phyloP scores from a whole-genome alignment of 306 rosid species.

The Vachellia pachyceras region DNA sequence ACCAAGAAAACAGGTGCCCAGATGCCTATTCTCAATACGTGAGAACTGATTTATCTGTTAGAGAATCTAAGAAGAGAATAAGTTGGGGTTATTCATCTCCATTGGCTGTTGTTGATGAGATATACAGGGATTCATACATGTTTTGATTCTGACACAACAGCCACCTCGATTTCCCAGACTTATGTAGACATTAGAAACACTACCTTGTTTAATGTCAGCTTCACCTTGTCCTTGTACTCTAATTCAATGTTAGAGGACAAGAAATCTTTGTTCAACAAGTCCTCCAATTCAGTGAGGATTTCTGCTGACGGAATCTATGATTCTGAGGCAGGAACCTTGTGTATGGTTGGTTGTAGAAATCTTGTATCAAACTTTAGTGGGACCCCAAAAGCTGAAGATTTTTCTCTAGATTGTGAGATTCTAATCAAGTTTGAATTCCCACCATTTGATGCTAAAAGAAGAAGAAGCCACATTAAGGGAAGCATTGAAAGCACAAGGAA shows the following conservation, averaged over 20 bases:
- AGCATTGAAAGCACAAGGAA: constrained; percentile 52
- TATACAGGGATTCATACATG: neutral
- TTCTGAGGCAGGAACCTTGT: constrained; percentile 52
- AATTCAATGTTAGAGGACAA: neutral
- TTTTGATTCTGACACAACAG: neutral
- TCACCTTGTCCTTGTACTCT: neutral
- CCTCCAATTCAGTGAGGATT: constrained; percentile 4
- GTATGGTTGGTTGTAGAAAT: constrained; percentile 60
- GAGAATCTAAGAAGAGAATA: constrained; percentile 19
- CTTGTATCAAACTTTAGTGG: constrained; percentile 8
- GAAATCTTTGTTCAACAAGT: constrained; percentile 1
- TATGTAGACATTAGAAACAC: neutral
- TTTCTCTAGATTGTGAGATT: constrained; percentile 53
- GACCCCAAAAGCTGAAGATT: neutral
- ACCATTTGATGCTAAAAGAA: neutral
- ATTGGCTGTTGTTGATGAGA: constrained; percentile 38
- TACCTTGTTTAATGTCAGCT: constrained; percentile 47
- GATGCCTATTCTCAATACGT: constrained; percentile 34
- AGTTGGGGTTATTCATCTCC: constrained; percentile 49
- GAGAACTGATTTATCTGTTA: constrained; percentile 42
- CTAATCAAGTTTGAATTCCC: constrained; percentile 49
- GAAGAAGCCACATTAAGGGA: constrained; percentile 37
- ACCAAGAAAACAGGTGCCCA: constrained; percentile 19
- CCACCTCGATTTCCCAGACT: neutral
- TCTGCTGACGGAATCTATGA: constrained; percentile 61